phyloP scores from a whole-genome alignment of 495 filamentous ascomycete species.

The Lophiotrema nucula region DNA sequence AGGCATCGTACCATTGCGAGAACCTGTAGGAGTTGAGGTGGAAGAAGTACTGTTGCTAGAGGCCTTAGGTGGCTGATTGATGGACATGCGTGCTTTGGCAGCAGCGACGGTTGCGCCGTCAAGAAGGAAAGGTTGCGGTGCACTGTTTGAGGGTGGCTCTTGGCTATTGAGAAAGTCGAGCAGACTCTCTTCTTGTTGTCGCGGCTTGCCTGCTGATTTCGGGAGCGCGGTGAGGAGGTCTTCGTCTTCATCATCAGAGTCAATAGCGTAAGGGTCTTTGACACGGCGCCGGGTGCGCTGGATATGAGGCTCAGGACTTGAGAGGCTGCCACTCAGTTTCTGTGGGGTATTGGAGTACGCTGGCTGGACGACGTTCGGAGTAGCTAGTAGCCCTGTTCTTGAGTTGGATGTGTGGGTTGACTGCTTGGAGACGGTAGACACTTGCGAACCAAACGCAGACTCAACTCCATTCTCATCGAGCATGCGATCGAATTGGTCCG shows the following conservation, averaged over 20 bases:
- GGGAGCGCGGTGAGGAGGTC: conserved; percentile 53
- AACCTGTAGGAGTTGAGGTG: background rate
- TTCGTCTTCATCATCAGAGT: conserved; percentile 74
- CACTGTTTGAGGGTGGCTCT: conserved; percentile 59
- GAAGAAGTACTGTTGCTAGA: background rate
- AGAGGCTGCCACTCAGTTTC: conserved; percentile 20
- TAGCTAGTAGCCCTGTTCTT: conserved; percentile 53
- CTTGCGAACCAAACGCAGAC: conserved; percentile 23
- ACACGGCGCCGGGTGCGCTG: conserved; percentile 70
- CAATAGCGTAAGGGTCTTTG: conserved; percentile 89
- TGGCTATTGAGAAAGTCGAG: conserved; percentile 84
- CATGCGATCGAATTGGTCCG: conserved; percentile 63
- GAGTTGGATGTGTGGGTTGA: conserved; percentile 58
- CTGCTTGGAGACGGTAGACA: conserved; percentile 44
- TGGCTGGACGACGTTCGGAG: conserved; percentile 29
- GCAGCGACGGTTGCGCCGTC: conserved; percentile 12
- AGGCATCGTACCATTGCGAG: conserved; percentile 7
- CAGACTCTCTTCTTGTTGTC: conserved; percentile 64
- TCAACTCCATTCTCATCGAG: conserved; percentile 42
- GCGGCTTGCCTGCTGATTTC: conserved; percentile 31
- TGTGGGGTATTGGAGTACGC: conserved; percentile 34
- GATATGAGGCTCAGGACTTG: conserved; percentile 34
- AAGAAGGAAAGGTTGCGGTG: conserved; percentile 46
- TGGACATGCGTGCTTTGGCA: conserved; percentile 12
- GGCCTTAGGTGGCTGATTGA: background rate